phyloP scores from a whole-genome alignment of 2,329 filamentous ascomycete species.

The Podosphaera fusca region DNA sequence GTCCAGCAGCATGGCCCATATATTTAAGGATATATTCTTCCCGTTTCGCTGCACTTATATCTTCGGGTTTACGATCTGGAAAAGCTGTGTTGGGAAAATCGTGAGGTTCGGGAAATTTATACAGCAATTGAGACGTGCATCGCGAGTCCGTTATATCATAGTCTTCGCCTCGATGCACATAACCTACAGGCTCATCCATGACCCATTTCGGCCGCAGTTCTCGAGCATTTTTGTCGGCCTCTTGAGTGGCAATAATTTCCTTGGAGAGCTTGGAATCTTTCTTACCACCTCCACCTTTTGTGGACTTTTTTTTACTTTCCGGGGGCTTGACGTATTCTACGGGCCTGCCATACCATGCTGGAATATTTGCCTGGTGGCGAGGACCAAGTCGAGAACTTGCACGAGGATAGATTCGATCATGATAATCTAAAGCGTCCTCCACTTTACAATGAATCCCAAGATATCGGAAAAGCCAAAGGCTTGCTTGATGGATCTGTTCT shows the following conservation, averaged over 20 bases:
- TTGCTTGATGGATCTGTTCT: slow-evolving; percentile 78
- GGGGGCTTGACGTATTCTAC: slow-evolving; percentile 78
- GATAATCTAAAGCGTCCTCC: slow-evolving; percentile 87
- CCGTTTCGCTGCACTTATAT: slow-evolving; percentile 12
- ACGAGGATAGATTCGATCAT: slow-evolving; percentile 90
- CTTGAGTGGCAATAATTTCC: slow-evolving; percentile 54
- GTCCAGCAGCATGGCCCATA: slow-evolving; percentile 36
- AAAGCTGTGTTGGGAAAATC: slow-evolving; percentile 18
- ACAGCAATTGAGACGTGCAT: slow-evolving; percentile 53
- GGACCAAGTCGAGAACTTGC: slow-evolving; percentile 82
- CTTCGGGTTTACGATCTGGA: slow-evolving; percentile 15
- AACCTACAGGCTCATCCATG: slow-evolving; percentile 73
- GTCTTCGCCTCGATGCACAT: slow-evolving; percentile 66
- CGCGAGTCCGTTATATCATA: slow-evolving; percentile 37
- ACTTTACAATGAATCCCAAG: slow-evolving; percentile 86
- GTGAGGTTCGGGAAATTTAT: slow-evolving; percentile 43
- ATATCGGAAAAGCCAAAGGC: slow-evolving; percentile 91
- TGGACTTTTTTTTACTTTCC: slow-evolving; percentile 59
- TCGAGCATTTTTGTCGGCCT: slow-evolving; percentile 57
- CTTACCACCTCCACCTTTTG: slow-evolving; percentile 38
- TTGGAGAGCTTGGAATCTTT: slow-evolving; percentile 59
- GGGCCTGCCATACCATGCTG: slow-evolving; percentile 64
- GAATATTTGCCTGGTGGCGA: slow-evolving; percentile 70
- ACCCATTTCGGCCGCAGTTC: slow-evolving; percentile 82
- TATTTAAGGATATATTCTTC: slow-evolving; percentile 47